Conservation (phyloP, 768 basidiomycete genomes). For the Boletus reticulatus region DNA sequence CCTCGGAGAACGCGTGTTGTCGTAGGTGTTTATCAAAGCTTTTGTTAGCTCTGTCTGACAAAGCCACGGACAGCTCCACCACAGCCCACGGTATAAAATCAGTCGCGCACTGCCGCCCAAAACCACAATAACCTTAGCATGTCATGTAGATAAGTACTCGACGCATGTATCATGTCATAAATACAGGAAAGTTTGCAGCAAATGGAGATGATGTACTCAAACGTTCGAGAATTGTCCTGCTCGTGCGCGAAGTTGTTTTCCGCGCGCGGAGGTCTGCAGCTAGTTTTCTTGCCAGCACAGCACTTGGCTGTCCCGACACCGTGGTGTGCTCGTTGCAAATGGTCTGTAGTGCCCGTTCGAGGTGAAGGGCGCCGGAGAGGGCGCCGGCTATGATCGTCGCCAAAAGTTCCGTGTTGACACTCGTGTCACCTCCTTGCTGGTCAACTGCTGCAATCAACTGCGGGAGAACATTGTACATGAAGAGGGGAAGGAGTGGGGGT, state of each 20-base stretch:
- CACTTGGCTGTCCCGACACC: slow-evolving; percentile 60
- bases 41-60: slow-evolving; percentile 1
- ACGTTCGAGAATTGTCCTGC: slow-evolving; percentile 53
- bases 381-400: slow-evolving; percentile 63
- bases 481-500: slow-evolving; percentile 72
- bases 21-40: slow-evolving; percentile 47
- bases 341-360: slow-evolving; percentile 66
- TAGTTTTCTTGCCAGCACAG: slow-evolving; percentile 63
- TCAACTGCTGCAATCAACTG: slow-evolving; percentile 55
- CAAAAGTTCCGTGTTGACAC: slow-evolving; percentile 58
- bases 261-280: slow-evolving; percentile 57
- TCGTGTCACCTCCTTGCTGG: slow-evolving; percentile 49
- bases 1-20: slow-evolving; percentile 72
- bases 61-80: slow-evolving; percentile 42
- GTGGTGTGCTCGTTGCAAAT: slow-evolving; percentile 48
- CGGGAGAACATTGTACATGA: slow-evolving; percentile 67
- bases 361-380: slow-evolving; percentile 63
- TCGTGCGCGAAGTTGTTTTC: slow-evolving; percentile 47
- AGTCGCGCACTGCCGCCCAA: slow-evolving; percentile 27
- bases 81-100: slow-evolving; percentile 40
- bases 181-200: slow-evolving; percentile 72
- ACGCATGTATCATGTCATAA: slow-evolving; percentile 30
- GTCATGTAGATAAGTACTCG: slow-evolving; percentile 9
- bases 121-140: slow-evolving; percentile 6
- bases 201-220: slow-evolving; percentile 62